Evolutionary conservation across 2,329 filamentous ascomycete genomes (phyloP), one percentile per base, ranked within the genome.

Genomic region (Colletotrichum aenigma): DNA sequence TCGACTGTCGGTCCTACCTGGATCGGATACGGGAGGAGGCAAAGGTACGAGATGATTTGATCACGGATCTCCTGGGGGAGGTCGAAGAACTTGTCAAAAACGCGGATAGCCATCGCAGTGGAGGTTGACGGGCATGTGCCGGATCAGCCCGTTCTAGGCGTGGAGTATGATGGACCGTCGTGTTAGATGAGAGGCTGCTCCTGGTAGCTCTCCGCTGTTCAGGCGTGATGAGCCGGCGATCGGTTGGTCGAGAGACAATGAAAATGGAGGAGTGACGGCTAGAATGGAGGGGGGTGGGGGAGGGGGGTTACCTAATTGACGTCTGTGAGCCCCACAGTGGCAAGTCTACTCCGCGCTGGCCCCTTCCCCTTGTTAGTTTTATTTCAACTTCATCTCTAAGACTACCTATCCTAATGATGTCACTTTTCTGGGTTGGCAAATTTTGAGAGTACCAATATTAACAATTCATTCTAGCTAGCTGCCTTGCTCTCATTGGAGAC

Each of bases 31-130:
- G 73, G 78, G 43, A 77, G 70, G 60, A 79, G 34, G 72, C 80
- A 80, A 38, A 82, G 62, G 64, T 81, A 74, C 7, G 76, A 70
- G 18, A 82, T 74, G 60, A 83, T 81, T 60, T 80, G 78, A 21
- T 80, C 79, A 36, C 80, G 80, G 21, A 83, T 77, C 72, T 83
- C 81, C 10, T 76, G 58, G 12, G 81, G 81, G 15, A 83, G 78
- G 70, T 82, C 80, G 30, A 81, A 81, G 65, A 82, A 82, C 60
- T 75, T 73, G 28, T 78, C 70, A 48, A 81, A 81, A 16, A 38
- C 74, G 58, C 24, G 10, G 30, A 4, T 21, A 52, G 70, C 64
- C 73, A 75, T 75, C 34, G 30, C 24, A 13, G 13, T 43, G 30
- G 36, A 70, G 10, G 16, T 12, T 52, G 26, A 32, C 21, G 30